A percentile compares a stretch with the other conserved stretches of the same genome.
These are phyloP conservation scores for Rhododendron vialii DNA, from an alignment of 148 eudicot species.

Conservation along the genomic window DNA sequence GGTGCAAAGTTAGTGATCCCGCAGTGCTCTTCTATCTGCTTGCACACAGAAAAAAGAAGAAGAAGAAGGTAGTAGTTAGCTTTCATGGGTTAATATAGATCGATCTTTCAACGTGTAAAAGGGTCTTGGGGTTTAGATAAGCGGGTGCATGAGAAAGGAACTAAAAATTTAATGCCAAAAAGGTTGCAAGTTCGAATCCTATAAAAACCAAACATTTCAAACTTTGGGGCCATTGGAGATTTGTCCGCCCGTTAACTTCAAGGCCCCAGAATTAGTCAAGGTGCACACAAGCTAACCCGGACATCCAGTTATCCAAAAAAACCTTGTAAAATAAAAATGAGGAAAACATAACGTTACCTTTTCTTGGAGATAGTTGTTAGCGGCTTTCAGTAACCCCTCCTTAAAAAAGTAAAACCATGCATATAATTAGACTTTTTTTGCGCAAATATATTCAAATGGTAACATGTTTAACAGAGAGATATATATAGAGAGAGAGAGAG, in stretches of 20 bases:
- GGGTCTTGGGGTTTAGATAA: too few species aligned
- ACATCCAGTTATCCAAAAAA: too few species aligned
- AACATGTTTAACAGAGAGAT: not conserved
- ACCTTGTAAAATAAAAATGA: not conserved
- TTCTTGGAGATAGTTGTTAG: conserved; percentile 74
- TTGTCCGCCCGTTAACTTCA: too few species aligned
- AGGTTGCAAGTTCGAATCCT: not conserved
- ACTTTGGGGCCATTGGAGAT: too few species aligned
- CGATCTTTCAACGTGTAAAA: not conserved
- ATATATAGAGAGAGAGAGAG: not conserved
- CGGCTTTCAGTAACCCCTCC: conserved; percentile 78
- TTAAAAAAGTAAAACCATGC: conserved; percentile 19
- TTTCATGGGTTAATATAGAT: not conserved
- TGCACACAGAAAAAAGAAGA: not conserved
- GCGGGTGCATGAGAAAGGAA: too few species aligned
- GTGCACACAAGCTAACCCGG: too few species aligned
- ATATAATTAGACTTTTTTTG: not conserved
- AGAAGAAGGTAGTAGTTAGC: not conserved
- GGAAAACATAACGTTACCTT: conserved; percentile 36
- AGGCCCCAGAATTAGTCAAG: not conserved
- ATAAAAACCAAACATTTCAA: too few species aligned
- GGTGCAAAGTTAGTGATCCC: conserved; percentile 36
- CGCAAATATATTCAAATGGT: not conserved
- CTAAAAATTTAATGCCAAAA: too few species aligned
- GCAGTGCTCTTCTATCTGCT: conserved; percentile 54